Evolutionary conservation across 768 basidiomycete genomes (phyloP).

Genomic region (Cantharellus cinnabarinus): DNA sequence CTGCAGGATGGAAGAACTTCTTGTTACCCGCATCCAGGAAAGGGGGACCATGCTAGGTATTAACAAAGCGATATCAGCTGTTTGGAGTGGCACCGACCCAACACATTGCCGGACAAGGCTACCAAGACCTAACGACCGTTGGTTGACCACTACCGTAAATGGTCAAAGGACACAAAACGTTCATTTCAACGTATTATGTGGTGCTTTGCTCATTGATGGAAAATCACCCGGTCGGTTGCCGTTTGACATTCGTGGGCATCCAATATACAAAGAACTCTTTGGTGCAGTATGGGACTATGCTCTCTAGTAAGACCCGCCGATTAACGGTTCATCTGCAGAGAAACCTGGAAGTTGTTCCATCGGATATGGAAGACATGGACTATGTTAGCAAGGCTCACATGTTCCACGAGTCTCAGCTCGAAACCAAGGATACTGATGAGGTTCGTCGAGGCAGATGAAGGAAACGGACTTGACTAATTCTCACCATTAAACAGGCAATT

Average conservation of each 20-base stretch:
- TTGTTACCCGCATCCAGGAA: not conserved
- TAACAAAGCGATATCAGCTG: not conserved
- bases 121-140: slow-evolving; percentile 1
- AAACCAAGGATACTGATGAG: not conserved
- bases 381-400: not conserved
- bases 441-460: not conserved
- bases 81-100: not conserved
- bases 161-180: not conserved
- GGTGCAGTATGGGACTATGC: not conserved
- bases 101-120: not conserved
- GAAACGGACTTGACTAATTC: not conserved
- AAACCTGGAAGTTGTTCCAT: slow-evolving; percentile 1
- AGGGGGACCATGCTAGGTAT: not conserved
- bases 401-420: not conserved
- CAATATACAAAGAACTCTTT: not conserved
- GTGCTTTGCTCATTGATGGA: not conserved
- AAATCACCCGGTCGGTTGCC: not conserved
- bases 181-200: slow-evolving; percentile 1
- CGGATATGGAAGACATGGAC: not conserved
- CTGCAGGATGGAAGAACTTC: not conserved
- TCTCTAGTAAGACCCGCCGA: not conserved
- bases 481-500: not conserved
- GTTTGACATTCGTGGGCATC: not conserved
- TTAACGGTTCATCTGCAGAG: not conserved
- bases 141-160: slow-evolving; percentile 1